A percentile compares a stretch with the other conserved stretches of the same genome.
Conservation (phyloP, 192 early-diverging fungal genomes). For the Backusella tuberculispora region DNA sequence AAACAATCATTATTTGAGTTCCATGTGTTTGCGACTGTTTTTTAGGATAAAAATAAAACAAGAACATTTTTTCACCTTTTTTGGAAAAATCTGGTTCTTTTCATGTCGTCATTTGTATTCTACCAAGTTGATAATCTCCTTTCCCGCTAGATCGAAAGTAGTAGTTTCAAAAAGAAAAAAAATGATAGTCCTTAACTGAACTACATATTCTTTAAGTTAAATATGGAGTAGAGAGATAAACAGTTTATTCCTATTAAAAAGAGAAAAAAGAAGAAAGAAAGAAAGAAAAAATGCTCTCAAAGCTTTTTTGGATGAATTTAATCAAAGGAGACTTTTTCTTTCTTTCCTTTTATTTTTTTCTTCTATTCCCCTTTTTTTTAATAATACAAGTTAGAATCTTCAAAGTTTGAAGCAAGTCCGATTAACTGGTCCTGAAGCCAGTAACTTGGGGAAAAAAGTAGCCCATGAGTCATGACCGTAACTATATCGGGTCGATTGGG, state of each 20-base stretch:
- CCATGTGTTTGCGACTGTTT: neutral
- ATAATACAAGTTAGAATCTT: too few relatives aligned
- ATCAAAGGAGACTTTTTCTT: too few relatives aligned
- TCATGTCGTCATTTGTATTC: neutral
- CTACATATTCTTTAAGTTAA: neutral
- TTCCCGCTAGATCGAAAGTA: neutral
- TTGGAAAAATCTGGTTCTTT: neutral
- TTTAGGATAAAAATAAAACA: neutral
- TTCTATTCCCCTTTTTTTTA: too few relatives aligned
- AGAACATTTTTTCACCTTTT: neutral
- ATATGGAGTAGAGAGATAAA: neutral
- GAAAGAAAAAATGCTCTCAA: too few relatives aligned
- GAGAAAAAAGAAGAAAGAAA: too few relatives aligned
- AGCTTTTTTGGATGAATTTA: too few relatives aligned
- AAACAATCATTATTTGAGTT: neutral
- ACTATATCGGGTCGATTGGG: neutral
- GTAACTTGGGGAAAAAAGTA: neutral
- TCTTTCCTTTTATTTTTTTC: too few relatives aligned
- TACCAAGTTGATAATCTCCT: too few relatives aligned
- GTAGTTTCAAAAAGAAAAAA: neutral
- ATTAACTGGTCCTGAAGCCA: neutral
- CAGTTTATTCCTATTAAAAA: too few relatives aligned
- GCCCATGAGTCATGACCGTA: neutral
- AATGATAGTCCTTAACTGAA: neutral
- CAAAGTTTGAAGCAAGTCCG: too few relatives aligned